Conservation (phyloP, 495 filamentous ascomycete species). For the Bacidia gigantensis region DNA sequence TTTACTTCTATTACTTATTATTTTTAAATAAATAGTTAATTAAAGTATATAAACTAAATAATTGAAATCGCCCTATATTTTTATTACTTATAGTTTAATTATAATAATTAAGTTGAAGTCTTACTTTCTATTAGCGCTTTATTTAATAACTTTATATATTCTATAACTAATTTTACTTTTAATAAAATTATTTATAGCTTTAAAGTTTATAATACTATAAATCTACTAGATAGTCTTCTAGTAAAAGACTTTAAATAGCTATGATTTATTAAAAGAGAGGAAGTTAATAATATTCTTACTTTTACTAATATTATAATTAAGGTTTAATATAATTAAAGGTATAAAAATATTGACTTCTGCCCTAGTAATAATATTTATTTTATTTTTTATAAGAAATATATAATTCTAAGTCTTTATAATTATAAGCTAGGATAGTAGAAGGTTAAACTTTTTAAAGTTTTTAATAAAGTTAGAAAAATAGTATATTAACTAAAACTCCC, state of each 20-base stretch:
- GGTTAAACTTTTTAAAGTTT: neutral
- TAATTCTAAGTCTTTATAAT: neutral
- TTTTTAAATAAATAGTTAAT: too few relatives aligned
- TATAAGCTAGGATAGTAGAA: neutral
- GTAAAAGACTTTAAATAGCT: neutral
- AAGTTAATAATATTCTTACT: neutral
- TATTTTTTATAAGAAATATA: neutral
- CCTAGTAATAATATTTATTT: too few relatives aligned
- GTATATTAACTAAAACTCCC: too few relatives aligned
- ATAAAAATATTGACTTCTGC: neutral
- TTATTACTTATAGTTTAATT: too few relatives aligned
- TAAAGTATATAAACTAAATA: too few relatives aligned
- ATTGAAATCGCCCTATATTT: too few relatives aligned
- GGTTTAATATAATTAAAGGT: neutral
- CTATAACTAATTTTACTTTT: neutral
- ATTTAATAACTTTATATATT: too few relatives aligned
- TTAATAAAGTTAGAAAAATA: too few relatives aligned
- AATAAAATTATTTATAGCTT: neutral
- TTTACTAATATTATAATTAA: constrained; percentile 1
- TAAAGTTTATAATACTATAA: neutral
- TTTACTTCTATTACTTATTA: too few relatives aligned
- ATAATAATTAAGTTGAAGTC: too few relatives aligned
- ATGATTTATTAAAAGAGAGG: neutral
- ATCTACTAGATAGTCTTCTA: neutral
- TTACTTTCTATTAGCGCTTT: too few relatives aligned